Evolutionary conservation across 345 rosid species (phyloP).

Genomic region (Balakata baccata): DNA sequence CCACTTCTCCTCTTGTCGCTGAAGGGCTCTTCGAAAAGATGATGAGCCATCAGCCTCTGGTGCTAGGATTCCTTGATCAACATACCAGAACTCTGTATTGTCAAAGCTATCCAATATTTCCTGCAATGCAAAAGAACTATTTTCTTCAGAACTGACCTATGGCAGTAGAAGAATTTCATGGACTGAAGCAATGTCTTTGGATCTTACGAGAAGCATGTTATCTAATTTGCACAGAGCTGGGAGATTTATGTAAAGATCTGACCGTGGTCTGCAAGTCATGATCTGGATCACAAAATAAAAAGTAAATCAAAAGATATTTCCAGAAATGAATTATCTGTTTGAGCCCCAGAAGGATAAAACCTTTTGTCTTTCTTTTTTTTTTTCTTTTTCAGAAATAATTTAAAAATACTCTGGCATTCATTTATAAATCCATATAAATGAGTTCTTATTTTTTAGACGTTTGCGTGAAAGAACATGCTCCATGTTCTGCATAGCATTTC

Average conservation of each 20-base stretch:
- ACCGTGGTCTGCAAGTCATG: constrained; percentile 91
- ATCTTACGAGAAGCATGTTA: constrained; percentile 91
- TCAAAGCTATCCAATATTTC: constrained; percentile 84
- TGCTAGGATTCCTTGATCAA: constrained; percentile 85
- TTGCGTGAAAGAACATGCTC: not conserved
- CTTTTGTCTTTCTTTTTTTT: not conserved
- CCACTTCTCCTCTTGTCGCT: constrained; percentile 98
- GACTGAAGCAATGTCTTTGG: not conserved
- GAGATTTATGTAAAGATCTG: constrained; percentile 84
- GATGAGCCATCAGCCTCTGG: constrained; percentile 68
- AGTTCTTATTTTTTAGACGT: not conserved
- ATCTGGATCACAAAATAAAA: constrained; percentile 47
- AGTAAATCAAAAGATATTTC: not conserved
- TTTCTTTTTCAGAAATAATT: not conserved
- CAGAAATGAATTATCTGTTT: not conserved
- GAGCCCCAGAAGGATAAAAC: not conserved
- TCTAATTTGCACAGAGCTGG: constrained; percentile 92
- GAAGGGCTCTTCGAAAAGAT: constrained; percentile 66
- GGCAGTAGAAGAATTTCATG: constrained; percentile 9
- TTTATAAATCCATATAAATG: not conserved
- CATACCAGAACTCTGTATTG: constrained; percentile 84
- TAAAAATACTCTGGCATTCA: not conserved
- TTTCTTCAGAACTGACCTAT: constrained; percentile 11
- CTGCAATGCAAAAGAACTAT: constrained; percentile 46
- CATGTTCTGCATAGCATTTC: constrained; percentile 11